Conservation (phyloP, 176 grass and related monocot species). For the Saccharum officinarum region DNA sequence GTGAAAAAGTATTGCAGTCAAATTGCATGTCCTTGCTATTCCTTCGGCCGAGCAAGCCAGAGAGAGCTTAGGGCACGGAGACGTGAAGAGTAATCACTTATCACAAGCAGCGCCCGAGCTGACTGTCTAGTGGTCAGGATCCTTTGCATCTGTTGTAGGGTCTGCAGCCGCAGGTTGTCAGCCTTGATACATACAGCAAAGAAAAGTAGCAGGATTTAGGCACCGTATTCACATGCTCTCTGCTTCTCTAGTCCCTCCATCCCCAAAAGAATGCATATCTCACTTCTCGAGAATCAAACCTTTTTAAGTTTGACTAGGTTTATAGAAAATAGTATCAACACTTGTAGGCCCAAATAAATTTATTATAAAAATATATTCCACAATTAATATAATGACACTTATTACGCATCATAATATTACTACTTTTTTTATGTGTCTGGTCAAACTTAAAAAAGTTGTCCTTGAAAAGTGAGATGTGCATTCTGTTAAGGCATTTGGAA, state of each 20-base stretch:
- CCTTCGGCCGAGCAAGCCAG: conserved; percentile 92
- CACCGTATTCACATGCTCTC: background rate
- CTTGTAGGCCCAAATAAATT: background rate
- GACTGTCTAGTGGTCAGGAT: conserved; percentile 84
- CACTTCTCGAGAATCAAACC: background rate
- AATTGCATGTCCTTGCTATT: conserved; percentile 42
- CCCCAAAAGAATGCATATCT: background rate
- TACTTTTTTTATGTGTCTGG: background rate
- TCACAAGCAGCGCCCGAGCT: conserved; percentile 79
- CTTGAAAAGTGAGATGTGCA: background rate
- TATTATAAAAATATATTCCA: background rate
- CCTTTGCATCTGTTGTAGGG: conserved; percentile 87
- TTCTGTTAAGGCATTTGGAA: conserved; percentile 3
- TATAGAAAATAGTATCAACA: background rate
- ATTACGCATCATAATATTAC: background rate
- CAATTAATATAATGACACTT: background rate
- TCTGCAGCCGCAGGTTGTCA: conserved; percentile 92
- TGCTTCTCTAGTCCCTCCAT: background rate
- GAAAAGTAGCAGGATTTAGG: conserved; percentile 29
- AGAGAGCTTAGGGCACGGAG: conserved; percentile 95
- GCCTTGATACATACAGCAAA: conserved; percentile 56
- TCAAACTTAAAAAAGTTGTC: background rate
- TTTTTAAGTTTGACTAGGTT: background rate
- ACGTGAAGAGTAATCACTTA: conserved; percentile 89
- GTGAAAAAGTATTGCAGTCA: conserved; percentile 24